These are phyloP conservation scores for Penicillium concentricum DNA, from an alignment of 2,329 filamentous ascomycete species.

Conservation along the genomic window DNA sequence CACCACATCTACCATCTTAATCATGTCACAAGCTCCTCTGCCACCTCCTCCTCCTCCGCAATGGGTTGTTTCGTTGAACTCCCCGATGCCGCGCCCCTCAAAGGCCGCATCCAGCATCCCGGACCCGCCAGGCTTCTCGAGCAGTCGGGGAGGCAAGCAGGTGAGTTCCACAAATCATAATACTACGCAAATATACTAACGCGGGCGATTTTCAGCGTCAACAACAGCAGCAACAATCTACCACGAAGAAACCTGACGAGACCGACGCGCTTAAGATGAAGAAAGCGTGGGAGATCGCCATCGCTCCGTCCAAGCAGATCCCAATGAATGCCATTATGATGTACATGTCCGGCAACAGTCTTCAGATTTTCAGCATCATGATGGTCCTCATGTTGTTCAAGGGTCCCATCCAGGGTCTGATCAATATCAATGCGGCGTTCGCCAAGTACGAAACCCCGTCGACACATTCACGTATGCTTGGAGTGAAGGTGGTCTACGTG, in stretches of 20 bases:
- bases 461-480: slow-evolving; percentile 69
- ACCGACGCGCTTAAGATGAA: slow-evolving; percentile 96
- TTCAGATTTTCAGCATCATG: slow-evolving; percentile 99
- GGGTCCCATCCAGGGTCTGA: slow-evolving; percentile 81
- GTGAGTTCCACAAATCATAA: slow-evolving; percentile 43
- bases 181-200: background rate
- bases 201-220: slow-evolving; percentile 20
- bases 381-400: slow-evolving; percentile 99
- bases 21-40: slow-evolving; percentile 22
- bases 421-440: slow-evolving; percentile 84
- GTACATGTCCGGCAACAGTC: slow-evolving; percentile 99
- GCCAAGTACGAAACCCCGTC: slow-evolving; percentile 82
- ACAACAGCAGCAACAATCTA: slow-evolving; percentile 34
- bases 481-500: slow-evolving; percentile 85
- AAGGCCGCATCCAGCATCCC: slow-evolving; percentile 60
- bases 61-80: slow-evolving; percentile 82
- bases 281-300: slow-evolving; percentile 96
- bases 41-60: slow-evolving; percentile 58
- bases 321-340: slow-evolving; percentile 99
- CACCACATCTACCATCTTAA: slow-evolving; percentile 9
- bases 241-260: slow-evolving; percentile 60
- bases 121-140: slow-evolving; percentile 82
- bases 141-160: slow-evolving; percentile 49
- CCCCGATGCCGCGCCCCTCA: slow-evolving; percentile 67
- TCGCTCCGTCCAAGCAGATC: slow-evolving; percentile 87